Evolutionary conservation across 352 stramenopile species (phyloP), one percentile per base, ranked within the genome.

Genomic region (Globisporangium sylvaticum): DNA sequence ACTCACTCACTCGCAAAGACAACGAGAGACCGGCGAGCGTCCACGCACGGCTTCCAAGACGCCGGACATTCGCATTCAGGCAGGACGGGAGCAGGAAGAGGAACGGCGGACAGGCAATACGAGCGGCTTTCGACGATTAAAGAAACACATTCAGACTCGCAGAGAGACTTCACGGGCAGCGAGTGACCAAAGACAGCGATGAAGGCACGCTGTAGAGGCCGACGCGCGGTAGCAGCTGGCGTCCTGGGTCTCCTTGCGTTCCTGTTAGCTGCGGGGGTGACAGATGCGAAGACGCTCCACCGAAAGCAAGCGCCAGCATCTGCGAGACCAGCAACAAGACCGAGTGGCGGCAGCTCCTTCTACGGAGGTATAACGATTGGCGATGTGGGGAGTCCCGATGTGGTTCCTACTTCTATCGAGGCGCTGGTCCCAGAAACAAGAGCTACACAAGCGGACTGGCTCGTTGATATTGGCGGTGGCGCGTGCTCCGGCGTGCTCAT

Each of bases 401-500:
- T 18, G 18, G 39, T 4, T 22, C 0, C 7, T 48, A 6, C 0
- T 48, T 15, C n/a, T 3, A 31, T 20, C 1, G 50, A 34, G 52
- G 12, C 4, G 9, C 4, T 32, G 52, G 4, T 24, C 12, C 52
- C 52, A 3, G 27, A 15, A 1, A 15, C 27, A 15, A 7, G 1
- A 20, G 6, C 14, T 22, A 12, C 14, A 27, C 6, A 15, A 2
- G 27, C 2, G 27, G 53, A 58, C 2, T 58, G 53, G 53, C 53
- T 58, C 27, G 53, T 58, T 6, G 18, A 22, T 2, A 4, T 58
- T 8, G 53, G 39, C 14, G 37, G 1, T 9, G 39, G 53, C 27
- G 25, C 14, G 25, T 58, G 53, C 53, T 58, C 25, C 6, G 53
- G 53, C 2, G 53, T 58, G 53, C 53, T 58, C 53, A 58, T 58